Conservation (phyloP, 2,329 filamentous ascomycete genomes). For the Pseudocercospora eumusae region DNA sequence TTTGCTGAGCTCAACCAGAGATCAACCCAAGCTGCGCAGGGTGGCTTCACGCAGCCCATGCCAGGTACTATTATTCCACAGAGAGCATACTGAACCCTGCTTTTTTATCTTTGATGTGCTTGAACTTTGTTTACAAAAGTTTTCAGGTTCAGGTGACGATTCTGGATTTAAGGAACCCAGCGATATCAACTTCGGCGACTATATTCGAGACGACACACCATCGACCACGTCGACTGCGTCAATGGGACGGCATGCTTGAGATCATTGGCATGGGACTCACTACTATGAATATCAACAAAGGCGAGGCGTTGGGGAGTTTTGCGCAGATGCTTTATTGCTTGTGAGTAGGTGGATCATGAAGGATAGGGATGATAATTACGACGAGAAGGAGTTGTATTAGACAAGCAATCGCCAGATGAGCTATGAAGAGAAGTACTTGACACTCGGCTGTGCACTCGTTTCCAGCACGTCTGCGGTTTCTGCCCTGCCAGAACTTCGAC, state of each 20-base stretch:
- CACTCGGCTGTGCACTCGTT: neutral
- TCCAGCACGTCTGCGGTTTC: neutral
- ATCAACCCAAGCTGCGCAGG: slow-evolving; percentile 27
- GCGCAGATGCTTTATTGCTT: neutral
- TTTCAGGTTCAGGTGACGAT: neutral
- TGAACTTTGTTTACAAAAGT: neutral
- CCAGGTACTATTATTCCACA: slow-evolving; percentile 28
- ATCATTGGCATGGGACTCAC: neutral
- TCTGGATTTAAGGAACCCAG: neutral
- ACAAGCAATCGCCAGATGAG: neutral
- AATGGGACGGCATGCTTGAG: neutral
- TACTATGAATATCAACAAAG: neutral
- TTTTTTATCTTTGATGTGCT: neutral
- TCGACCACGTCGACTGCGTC: neutral
- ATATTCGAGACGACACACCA: neutral
- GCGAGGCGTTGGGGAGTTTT: slow-evolving; percentile 11
- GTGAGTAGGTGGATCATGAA: neutral
- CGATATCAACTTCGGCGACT: neutral
- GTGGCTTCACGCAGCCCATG: slow-evolving; percentile 28
- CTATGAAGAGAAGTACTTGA: neutral
- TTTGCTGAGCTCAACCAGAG: slow-evolving; percentile 50
- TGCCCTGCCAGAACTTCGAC: neutral
- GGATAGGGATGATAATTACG: neutral
- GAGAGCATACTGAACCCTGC: slow-evolving; percentile 27
- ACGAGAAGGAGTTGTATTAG: neutral